Percentiles rank a stretch among this genome's conserved stretches.
Conservation (phyloP, 495 filamentous ascomycete species). For the Pyrenopolyporus hunteri region DNA sequence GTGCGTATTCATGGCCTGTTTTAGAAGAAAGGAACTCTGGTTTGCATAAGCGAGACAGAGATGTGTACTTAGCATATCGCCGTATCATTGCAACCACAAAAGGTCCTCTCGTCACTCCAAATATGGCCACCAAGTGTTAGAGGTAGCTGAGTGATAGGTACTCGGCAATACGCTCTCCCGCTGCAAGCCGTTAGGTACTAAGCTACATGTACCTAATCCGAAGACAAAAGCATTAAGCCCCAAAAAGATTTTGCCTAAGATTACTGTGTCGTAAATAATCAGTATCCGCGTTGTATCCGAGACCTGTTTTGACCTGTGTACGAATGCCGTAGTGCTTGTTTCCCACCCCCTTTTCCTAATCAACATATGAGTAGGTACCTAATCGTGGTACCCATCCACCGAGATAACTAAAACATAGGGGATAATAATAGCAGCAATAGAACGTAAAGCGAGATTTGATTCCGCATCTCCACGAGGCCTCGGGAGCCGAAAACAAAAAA, state of each 20-base stretch:
- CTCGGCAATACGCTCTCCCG: conserved; percentile 15
- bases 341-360: not conserved
- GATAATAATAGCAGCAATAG: not conserved
- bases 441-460: not conserved
- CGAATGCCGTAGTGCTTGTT: not conserved
- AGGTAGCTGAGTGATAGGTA: conserved; percentile 22
- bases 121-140: conserved; percentile 11
- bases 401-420: no score
- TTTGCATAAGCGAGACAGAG: conserved; percentile 16
- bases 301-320: not conserved
- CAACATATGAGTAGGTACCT: no score
- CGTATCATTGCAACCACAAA: conserved; percentile 19
- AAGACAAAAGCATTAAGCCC: no score
- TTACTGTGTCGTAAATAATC: not conserved
- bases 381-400: no score
- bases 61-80: not conserved
- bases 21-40: conserved; percentile 11
- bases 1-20: conserved; percentile 12
- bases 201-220: conserved; percentile 9
- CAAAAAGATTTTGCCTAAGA: conserved; percentile 20
- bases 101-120: not conserved
- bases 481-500: not conserved
- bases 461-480: not conserved
- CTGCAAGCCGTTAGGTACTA: conserved; percentile 3
- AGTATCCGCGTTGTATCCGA: not conserved